These are phyloP conservation scores for Fusarium agapanthi DNA, from an alignment of 2,329 filamentous ascomycete genomes.

Conservation along the genomic window DNA sequence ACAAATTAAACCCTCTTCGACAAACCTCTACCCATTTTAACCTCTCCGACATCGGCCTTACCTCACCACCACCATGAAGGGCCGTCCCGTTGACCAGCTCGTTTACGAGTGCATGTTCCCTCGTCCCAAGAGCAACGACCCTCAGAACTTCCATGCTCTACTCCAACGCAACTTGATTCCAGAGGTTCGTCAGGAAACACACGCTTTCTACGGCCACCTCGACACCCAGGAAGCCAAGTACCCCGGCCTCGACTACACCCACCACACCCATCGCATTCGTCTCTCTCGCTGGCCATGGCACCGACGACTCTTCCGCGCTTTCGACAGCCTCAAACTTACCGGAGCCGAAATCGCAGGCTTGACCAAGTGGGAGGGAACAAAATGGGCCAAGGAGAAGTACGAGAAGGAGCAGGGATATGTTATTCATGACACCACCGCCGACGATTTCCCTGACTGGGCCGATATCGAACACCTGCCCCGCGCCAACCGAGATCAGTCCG, in stretches of 20 bases:
- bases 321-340: slow-evolving; percentile 75
- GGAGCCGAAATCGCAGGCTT: slow-evolving; percentile 73
- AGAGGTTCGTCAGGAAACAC: slow-evolving; percentile 81
- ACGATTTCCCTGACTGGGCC: slow-evolving; percentile 70
- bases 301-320: slow-evolving; percentile 77
- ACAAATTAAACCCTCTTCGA: background rate
- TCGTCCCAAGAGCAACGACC: slow-evolving; percentile 72
- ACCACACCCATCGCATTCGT: slow-evolving; percentile 78
- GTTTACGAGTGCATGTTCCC: slow-evolving; percentile 80
- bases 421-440: slow-evolving; percentile 76
- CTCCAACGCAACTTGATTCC: slow-evolving; percentile 76
- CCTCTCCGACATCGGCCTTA: background rate
- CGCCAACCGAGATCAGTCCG: slow-evolving; percentile 16
- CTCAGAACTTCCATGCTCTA: slow-evolving; percentile 74
- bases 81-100: slow-evolving; percentile 73
- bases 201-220: slow-evolving; percentile 81
- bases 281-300: slow-evolving; percentile 82
- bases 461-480: slow-evolving; percentile 39
- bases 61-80: slow-evolving; percentile 67
- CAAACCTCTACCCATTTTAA: background rate
- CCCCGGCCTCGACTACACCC: slow-evolving; percentile 80
- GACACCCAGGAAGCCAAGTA: slow-evolving; percentile 84
- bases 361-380: slow-evolving; percentile 85
- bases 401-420: slow-evolving; percentile 76
- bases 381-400: slow-evolving; percentile 83